Evolutionary conservation across 31 red algal species (phyloP).

Genomic region (Asparagopsis taxiformis): DNA sequence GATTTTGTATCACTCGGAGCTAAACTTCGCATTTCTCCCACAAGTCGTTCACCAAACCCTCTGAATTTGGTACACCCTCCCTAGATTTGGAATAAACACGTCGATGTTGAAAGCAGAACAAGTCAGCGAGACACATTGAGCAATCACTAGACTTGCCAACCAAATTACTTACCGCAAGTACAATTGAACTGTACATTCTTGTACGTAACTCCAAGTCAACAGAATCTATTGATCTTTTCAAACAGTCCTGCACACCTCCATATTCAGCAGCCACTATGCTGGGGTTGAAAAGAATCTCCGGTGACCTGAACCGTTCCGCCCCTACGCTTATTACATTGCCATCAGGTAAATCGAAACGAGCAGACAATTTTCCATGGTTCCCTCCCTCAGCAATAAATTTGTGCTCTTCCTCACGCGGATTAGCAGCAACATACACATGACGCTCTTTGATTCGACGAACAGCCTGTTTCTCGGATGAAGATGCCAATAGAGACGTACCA

Average conservation of each 20-base stretch:
- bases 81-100: neutral
- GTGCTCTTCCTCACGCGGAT: slow-evolving; percentile 31
- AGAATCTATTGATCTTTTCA: slow-evolving; percentile 17
- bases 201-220: slow-evolving; percentile 48
- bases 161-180: slow-evolving; percentile 30
- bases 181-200: slow-evolving; percentile 40
- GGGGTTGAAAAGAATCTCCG: slow-evolving; percentile 47
- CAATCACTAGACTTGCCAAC: no score
- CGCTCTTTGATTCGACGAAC: slow-evolving; percentile 77
- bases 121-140: no score
- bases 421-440: slow-evolving; percentile 52
- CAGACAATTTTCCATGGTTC: neutral
- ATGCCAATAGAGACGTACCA: slow-evolving; percentile 31
- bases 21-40: slow-evolving; percentile 25
- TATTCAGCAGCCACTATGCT: slow-evolving; percentile 22
- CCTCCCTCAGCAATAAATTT: slow-evolving; percentile 1
- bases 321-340: slow-evolving; percentile 31
- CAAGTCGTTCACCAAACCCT: slow-evolving; percentile 55
- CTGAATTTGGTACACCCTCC: slow-evolving; percentile 62
- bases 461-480: slow-evolving; percentile 57
- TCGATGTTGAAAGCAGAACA: no score
- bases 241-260: slow-evolving; percentile 20
- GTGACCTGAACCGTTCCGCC: slow-evolving; percentile 55
- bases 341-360: slow-evolving; percentile 33
- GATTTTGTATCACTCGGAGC: slow-evolving; percentile 20